Percentiles rank a stretch among this genome's conserved stretches.
Conservation (phyloP, 176 grass and related monocot species). For the Themeda triandra region DNA sequence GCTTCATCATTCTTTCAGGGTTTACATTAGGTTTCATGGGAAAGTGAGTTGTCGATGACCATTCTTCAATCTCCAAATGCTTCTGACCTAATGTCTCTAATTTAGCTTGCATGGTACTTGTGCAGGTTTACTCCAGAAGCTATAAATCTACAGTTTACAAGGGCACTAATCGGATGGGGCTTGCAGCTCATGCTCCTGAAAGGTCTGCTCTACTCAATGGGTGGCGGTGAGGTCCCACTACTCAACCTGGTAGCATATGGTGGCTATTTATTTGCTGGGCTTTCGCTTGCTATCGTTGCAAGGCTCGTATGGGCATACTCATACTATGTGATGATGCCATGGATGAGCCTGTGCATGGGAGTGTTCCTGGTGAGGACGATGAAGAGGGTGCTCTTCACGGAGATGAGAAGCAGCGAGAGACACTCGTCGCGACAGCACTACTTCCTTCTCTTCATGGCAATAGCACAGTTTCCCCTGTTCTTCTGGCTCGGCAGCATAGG, state of each 20-base stretch:
- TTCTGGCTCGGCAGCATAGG: constrained; percentile 82
- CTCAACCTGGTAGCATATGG: constrained; percentile 81
- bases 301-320: constrained; percentile 72
- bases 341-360: constrained; percentile 88
- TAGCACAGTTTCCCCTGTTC: constrained; percentile 75
- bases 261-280: constrained; percentile 59
- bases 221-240: constrained; percentile 71
- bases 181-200: constrained; percentile 72
- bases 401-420: constrained; percentile 66
- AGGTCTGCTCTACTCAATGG: constrained; percentile 63
- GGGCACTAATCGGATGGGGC: constrained; percentile 66
- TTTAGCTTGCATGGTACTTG: neutral
- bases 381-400: constrained; percentile 73
- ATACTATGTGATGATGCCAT: constrained; percentile 61
- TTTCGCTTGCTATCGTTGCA: constrained; percentile 45
- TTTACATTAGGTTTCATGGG: constrained; percentile 75
- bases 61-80: neutral
- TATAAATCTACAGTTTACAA: constrained; percentile 75
- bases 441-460: constrained; percentile 74
- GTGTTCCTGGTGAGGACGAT: constrained; percentile 87
- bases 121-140: constrained; percentile 87
- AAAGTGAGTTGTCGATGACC: constrained; percentile 48
- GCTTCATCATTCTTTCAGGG: constrained; percentile 72
- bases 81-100: neutral
- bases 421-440: constrained; percentile 70